Evolutionary conservation across 345 rosid genomes (phyloP), one percentile per base, ranked within the genome.

Genomic region (Trapa bicornis): DNA sequence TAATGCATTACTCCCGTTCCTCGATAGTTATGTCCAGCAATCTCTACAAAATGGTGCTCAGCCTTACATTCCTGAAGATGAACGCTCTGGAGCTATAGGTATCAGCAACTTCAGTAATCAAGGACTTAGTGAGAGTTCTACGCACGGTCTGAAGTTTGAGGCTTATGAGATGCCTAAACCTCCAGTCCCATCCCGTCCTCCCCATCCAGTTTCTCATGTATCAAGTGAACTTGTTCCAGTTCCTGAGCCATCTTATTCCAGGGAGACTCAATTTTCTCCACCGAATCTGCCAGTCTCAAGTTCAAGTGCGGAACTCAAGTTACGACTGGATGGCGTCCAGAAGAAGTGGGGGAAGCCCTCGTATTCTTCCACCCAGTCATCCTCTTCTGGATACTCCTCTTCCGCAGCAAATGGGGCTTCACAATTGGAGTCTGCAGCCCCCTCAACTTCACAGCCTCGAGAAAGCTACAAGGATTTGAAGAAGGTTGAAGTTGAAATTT

Each of bases 81-180:
- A 85, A 50, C 95, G 97, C n/a, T 80, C 77, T 33, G 92, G 92
- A 32, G 74, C 77, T 67, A 67, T 64, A 65, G 70, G 81, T 75
- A 67, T 81, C 16, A 81, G 82, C 70, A 80, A 78, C 75, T 82
- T 80, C 75, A 78, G 79, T 75, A 77, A 73, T 70, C 87, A 87
- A 67, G 86, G 89, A 56, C 87, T 78, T 62, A 87, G 78, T 37
- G 96, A 89, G 73, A 76, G 67, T 68, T 75, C 86, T 69, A 61
- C 81, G 52, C 99, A 91, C 61, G 79, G 89, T 78, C 97, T 94
- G 65, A 82, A 89, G 76, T 94, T 94, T 32, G 97, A 94, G 80
- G 99, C 99, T 29, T 89, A 91, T 68, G 97, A 94, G 82, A 88
- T 87, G 80, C 96, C 96, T 58, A 86, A 84, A 80, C 84, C 88